phyloP scores from a whole-genome alignment of 495 filamentous ascomycete species.

The Podospora comata region DNA sequence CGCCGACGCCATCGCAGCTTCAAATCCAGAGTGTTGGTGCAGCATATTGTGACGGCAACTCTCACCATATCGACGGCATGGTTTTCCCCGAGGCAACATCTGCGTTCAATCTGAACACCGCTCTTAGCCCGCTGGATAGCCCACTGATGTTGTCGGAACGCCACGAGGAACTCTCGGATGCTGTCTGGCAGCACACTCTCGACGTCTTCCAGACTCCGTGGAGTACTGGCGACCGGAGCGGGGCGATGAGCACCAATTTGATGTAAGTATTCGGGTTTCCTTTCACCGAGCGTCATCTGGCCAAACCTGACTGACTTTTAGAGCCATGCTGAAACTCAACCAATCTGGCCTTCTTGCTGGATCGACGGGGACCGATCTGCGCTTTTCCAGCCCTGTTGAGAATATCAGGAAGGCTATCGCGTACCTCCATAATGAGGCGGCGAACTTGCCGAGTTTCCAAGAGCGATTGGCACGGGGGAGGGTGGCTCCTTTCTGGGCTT shows the following conservation, averaged over 20 bases:
- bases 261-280: conserved; percentile 23
- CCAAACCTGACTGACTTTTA: conserved; percentile 18
- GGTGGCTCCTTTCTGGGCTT: conserved; percentile 25
- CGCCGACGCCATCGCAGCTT: neutral
- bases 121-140: conserved; percentile 24
- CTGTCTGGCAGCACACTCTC: conserved; percentile 21
- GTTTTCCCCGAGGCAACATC: conserved; percentile 30
- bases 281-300: neutral
- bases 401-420: conserved; percentile 23
- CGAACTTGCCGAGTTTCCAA: conserved; percentile 8
- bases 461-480: conserved; percentile 12
- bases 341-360: conserved; percentile 23
- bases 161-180: conserved; percentile 20
- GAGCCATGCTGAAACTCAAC: conserved; percentile 32
- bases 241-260: conserved; percentile 30
- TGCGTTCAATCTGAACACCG: conserved; percentile 27
- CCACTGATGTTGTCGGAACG: conserved; percentile 13
- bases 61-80: conserved; percentile 24
- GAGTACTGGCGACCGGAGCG: conserved; percentile 22
- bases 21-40: neutral
- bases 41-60: conserved; percentile 19
- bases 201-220: conserved; percentile 15
- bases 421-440: conserved; percentile 22
- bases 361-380: neutral
- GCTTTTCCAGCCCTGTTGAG: conserved; percentile 16